phyloP scores from a whole-genome alignment of 176 grass and related monocot species.

The Triticum turgidum region DNA sequence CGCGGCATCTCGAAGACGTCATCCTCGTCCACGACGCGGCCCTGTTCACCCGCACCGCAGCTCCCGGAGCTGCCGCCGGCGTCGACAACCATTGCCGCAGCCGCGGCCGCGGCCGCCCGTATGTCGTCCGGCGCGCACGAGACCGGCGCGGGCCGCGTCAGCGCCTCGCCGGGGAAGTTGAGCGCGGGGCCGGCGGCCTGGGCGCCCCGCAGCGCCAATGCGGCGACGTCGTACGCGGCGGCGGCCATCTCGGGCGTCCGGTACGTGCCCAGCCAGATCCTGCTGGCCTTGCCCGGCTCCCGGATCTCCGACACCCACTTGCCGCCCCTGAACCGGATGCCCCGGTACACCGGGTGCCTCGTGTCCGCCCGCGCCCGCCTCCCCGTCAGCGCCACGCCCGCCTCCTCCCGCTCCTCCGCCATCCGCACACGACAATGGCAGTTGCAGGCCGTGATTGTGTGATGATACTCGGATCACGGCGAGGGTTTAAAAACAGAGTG shows the following conservation, averaged over 20 bases:
- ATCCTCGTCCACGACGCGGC: slow-evolving; percentile 56
- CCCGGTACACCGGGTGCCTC: slow-evolving; percentile 54
- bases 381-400: not conserved
- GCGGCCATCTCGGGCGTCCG: slow-evolving; percentile 79
- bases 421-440: not conserved
- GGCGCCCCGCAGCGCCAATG: slow-evolving; percentile 61
- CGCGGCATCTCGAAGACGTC: slow-evolving; percentile 74
- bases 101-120: slow-evolving; percentile 18
- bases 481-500: slow-evolving; percentile 39
- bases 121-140: slow-evolving; percentile 59
- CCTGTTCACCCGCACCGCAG: not conserved
- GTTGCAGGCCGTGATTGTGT: not conserved
- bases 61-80: not conserved
- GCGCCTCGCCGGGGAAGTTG: slow-evolving; percentile 51
- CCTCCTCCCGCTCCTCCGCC: not conserved
- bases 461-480: not conserved
- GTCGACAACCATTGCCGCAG: not conserved
- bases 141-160: slow-evolving; percentile 23
- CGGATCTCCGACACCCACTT: slow-evolving; percentile 91
- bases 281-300: slow-evolving; percentile 60
- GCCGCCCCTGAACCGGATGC: slow-evolving; percentile 60
- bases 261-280: slow-evolving; percentile 90
- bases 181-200: slow-evolving; percentile 42
- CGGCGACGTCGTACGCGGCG: slow-evolving; percentile 69
- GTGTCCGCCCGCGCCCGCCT: slow-evolving; percentile 46